phyloP scores from a whole-genome alignment of 169 alveolate species.

The Eimeria acervulina region DNA sequence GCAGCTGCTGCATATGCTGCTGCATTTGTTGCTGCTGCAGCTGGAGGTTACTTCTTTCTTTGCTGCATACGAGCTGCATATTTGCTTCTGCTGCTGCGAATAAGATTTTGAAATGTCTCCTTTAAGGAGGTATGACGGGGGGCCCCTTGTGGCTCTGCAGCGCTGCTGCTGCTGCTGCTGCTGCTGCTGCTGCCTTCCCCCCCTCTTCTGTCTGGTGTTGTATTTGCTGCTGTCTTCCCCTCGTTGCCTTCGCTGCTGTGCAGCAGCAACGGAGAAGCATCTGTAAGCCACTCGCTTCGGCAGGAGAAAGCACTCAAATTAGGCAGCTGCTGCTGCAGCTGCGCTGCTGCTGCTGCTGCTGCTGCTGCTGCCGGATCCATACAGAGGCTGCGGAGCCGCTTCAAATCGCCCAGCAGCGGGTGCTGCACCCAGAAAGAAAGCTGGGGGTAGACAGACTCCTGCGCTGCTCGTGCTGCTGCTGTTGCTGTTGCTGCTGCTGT shows the following conservation, averaged over 20 bases:
- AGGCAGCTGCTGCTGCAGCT: slow-evolving; percentile 39
- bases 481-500: slow-evolving; percentile 21
- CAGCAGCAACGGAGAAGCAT: background rate
- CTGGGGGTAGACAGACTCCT: background rate
- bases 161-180: slow-evolving; percentile 26
- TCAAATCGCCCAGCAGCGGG: background rate
- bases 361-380: no score
- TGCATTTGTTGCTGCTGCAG: background rate
- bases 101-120: no score
- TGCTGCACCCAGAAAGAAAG: slow-evolving; percentile 32
- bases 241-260: background rate
- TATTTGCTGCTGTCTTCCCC: background rate
- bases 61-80: no score
- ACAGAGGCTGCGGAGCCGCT: background rate
- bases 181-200: slow-evolving; percentile 27
- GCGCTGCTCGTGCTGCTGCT: slow-evolving; percentile 21
- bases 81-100: no score
- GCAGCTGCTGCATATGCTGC: no score
- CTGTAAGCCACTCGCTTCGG: slow-evolving; percentile 6
- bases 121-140: no score
- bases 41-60: no score
- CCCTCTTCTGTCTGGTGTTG: no score
- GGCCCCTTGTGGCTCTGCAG: no score
- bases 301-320: background rate
- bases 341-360: slow-evolving; percentile 1